Percentiles rank a stretch among this genome's conserved stretches.
phyloP scores from a whole-genome alignment of 2,329 filamentous ascomycete genomes.

The Tetracladium maxilliforme region DNA sequence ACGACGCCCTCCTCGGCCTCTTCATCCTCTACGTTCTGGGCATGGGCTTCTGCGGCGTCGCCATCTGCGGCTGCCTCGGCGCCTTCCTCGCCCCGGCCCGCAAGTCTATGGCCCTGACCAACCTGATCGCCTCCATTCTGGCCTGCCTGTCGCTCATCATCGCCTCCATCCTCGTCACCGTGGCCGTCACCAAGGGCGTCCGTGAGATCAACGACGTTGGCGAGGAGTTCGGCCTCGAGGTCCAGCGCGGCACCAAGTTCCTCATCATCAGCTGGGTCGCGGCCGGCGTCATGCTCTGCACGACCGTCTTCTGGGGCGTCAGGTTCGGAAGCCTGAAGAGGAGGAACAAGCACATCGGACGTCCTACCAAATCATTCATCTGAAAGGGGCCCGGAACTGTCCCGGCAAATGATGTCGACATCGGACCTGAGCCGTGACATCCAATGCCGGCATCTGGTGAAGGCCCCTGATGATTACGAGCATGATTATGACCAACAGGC shows the following conservation, averaged over 20 bases:
- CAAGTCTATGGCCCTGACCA: constrained; percentile 20
- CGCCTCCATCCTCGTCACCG: constrained; percentile 60
- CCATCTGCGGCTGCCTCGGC: constrained; percentile 27
- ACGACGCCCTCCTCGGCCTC: constrained; percentile 30
- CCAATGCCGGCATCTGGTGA: no score
- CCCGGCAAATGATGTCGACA: no score
- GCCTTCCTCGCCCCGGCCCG: constrained; percentile 25
- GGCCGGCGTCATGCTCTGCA: constrained; percentile 25
- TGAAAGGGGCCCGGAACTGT: no score
- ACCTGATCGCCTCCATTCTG: constrained; percentile 15
- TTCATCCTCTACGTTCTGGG: constrained; percentile 46
- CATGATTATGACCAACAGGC: no score
- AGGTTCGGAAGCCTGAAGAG: constrained; percentile 10
- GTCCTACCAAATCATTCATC: no score
- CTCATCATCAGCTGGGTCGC: constrained; percentile 44
- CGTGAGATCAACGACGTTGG: constrained; percentile 25
- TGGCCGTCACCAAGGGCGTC: constrained; percentile 37
- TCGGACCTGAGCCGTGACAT: no score
- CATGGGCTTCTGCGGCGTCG: constrained; percentile 32
- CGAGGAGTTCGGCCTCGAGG: constrained; percentile 13
- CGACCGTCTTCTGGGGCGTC: constrained; percentile 11
- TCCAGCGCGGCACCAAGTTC: constrained; percentile 34
- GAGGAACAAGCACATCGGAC: no score
- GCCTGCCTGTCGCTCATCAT: constrained; percentile 47
- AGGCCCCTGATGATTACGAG: no score